Evolutionary conservation across 495 filamentous ascomycete genomes (phyloP).

Genomic region (Pseudotulostoma volvatum): DNA sequence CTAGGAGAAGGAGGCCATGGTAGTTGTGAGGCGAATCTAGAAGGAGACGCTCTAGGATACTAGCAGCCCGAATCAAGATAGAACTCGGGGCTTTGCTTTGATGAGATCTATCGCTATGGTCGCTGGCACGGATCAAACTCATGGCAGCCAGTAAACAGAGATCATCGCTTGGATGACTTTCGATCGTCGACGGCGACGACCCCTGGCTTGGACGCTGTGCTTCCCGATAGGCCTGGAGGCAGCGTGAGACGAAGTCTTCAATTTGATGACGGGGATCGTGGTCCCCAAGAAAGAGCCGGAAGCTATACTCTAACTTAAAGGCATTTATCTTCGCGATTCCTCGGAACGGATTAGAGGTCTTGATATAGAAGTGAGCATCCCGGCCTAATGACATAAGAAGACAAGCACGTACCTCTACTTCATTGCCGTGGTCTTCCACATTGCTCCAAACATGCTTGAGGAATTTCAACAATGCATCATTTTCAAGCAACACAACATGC

Average conservation of each 20-base stretch:
- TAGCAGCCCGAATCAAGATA: constrained; percentile 33
- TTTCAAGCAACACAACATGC: constrained; percentile 26
- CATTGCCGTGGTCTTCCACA: constrained; percentile 8
- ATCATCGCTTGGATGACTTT: constrained; percentile 42
- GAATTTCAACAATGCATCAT: constrained; percentile 20
- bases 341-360: constrained; percentile 5
- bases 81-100: constrained; percentile 15
- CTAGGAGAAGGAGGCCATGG: constrained; percentile 36
- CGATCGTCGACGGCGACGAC: constrained; percentile 22
- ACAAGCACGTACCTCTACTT: background rate
- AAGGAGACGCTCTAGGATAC: constrained; percentile 33
- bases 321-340: constrained; percentile 33
- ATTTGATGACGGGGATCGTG: constrained; percentile 14
- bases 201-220: constrained; percentile 8
- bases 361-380: too few relatives aligned
- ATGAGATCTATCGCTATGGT: constrained; percentile 8
- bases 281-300: constrained; percentile 27
- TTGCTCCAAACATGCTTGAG: constrained; percentile 16
- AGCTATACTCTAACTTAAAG: constrained; percentile 40
- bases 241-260: constrained; percentile 30
- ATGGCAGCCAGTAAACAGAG: constrained; percentile 40
- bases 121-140: constrained; percentile 30
- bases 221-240: constrained; percentile 29
- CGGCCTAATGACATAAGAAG: background rate
- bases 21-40: constrained; percentile 40